Conservation (phyloP, 2,329 filamentous ascomycete genomes). For the Chrysoporthe deuterocubensis region DNA sequence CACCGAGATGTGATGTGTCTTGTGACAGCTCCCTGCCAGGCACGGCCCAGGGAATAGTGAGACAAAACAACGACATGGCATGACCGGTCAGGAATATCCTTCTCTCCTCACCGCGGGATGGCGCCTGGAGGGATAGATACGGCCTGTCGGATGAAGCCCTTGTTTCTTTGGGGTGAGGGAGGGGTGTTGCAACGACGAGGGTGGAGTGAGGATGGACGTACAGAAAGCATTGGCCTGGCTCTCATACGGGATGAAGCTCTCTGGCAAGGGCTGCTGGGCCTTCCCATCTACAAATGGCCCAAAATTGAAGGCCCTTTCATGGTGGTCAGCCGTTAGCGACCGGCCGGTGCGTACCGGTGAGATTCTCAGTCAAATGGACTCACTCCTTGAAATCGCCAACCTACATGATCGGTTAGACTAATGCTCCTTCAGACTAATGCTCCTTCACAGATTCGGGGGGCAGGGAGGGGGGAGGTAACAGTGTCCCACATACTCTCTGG, state of each 20-base stretch:
- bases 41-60: neutral
- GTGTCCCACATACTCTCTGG: slow-evolving; percentile 64
- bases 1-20: neutral
- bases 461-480: too few species aligned
- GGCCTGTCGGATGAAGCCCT: too few species aligned
- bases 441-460: slow-evolving; percentile 2
- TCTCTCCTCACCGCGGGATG: too few species aligned
- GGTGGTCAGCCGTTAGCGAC: slow-evolving; percentile 4
- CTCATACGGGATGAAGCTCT: slow-evolving; percentile 63
- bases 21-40: too few species aligned
- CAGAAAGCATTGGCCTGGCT: slow-evolving; percentile 70
- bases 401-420: slow-evolving; percentile 42
- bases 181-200: neutral
- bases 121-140: too few species aligned
- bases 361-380: slow-evolving; percentile 29
- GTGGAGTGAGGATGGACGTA: slow-evolving; percentile 58
- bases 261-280: slow-evolving; percentile 77
- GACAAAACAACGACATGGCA: neutral
- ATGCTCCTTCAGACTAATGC: too few species aligned
- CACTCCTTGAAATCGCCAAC: slow-evolving; percentile 89
- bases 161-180: too few species aligned
- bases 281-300: slow-evolving; percentile 72
- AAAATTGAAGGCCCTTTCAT: slow-evolving; percentile 83
- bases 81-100: neutral
- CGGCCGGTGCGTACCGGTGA: neutral